Evolutionary conservation across 2,329 filamentous ascomycete genomes (phyloP).

Genomic region (Alternaria infectoria): DNA sequence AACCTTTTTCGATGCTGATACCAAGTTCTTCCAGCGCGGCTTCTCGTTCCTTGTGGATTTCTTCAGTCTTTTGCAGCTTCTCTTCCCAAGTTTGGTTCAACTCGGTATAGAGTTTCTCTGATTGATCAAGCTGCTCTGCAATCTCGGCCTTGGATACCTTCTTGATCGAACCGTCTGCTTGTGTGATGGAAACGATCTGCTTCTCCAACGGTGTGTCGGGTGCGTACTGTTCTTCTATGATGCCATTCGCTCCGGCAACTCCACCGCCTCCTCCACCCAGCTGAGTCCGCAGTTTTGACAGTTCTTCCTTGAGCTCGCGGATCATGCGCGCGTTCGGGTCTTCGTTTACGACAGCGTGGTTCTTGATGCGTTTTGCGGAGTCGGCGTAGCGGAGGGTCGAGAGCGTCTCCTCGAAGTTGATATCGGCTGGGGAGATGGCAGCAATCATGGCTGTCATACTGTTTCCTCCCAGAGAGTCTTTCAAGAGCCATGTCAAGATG

Average conservation of each 20-base stretch:
- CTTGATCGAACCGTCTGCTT: conserved; percentile 83
- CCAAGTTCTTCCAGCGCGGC: conserved; percentile 93
- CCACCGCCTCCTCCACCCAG: conserved; percentile 59
- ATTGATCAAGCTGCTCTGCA: conserved; percentile 92
- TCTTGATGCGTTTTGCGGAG: conserved; percentile 99
- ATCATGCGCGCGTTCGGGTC: conserved; percentile 99
- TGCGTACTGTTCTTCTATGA: conserved; percentile 78
- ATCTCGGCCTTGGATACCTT: conserved; percentile 99
- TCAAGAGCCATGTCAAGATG: conserved; percentile 93
- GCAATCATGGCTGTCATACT: conserved; percentile 99
- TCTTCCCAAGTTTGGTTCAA: conserved; percentile 99
- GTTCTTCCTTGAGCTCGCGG: conserved; percentile 92
- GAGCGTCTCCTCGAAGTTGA: conserved; percentile 98
- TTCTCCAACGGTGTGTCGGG: conserved; percentile 91
- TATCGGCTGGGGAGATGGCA: conserved; percentile 95
- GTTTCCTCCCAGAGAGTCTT: conserved; percentile 96
- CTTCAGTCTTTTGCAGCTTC: conserved; percentile 91
- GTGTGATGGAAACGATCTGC: conserved; percentile 94
- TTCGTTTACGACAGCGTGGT: conserved; percentile 98
- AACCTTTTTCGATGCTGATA: conserved; percentile 98
- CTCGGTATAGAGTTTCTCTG: conserved; percentile 93
- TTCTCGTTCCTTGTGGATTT: conserved; percentile 97
- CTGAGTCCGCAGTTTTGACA: conserved; percentile 85
- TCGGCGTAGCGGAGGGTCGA: conserved; percentile 96
- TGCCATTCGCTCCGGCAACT: conserved; percentile 45